A percentile compares a stretch with the other conserved stretches of the same genome.
Evolutionary conservation across 495 filamentous ascomycete genomes (phyloP).

Genomic region (Aspergillus campestris): DNA sequence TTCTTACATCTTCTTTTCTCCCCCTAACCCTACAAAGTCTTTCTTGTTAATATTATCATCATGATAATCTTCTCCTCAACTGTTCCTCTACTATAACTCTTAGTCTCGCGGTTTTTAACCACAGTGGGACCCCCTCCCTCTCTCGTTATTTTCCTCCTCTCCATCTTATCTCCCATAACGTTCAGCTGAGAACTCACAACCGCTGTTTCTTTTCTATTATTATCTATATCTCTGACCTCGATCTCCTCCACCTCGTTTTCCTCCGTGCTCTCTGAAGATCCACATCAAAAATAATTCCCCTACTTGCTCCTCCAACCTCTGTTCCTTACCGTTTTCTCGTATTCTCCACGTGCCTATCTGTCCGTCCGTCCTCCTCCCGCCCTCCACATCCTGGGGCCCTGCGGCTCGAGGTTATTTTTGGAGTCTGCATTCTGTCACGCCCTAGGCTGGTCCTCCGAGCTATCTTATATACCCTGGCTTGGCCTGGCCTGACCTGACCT

Average conservation of each 20-base stretch:
- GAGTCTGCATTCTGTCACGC: conserved; percentile 11
- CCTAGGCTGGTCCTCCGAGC: not conserved
- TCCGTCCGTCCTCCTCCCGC: conserved; percentile 1
- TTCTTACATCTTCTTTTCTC: too few species aligned
- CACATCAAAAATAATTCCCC: conserved; percentile 2
- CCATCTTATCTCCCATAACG: not conserved
- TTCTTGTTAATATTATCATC: conserved; percentile 8
- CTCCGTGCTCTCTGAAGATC: conserved; percentile 9
- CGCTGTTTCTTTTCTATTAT: too few species aligned
- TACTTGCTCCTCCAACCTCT: too few species aligned
- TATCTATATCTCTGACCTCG: not conserved
- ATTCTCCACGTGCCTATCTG: conserved; percentile 21
- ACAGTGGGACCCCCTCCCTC: not conserved
- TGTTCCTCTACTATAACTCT: not conserved
- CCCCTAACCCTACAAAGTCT: too few species aligned
- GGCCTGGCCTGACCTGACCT: not conserved
- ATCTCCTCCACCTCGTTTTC: conserved; percentile 4
- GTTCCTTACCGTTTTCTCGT: conserved; percentile 21
- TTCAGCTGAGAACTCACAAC: too few species aligned
- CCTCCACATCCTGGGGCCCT: conserved; percentile 5
- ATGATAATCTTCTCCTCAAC: not conserved
- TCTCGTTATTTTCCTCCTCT: not conserved
- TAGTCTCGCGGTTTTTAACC: not conserved
- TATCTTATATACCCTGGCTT: conserved; percentile 2
- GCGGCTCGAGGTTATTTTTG: conserved; percentile 26